Evolutionary conservation across 208 protist genomes (phyloP), one percentile per base, ranked within the genome.

Genomic region (Acanthamoeba triangularis): DNA sequence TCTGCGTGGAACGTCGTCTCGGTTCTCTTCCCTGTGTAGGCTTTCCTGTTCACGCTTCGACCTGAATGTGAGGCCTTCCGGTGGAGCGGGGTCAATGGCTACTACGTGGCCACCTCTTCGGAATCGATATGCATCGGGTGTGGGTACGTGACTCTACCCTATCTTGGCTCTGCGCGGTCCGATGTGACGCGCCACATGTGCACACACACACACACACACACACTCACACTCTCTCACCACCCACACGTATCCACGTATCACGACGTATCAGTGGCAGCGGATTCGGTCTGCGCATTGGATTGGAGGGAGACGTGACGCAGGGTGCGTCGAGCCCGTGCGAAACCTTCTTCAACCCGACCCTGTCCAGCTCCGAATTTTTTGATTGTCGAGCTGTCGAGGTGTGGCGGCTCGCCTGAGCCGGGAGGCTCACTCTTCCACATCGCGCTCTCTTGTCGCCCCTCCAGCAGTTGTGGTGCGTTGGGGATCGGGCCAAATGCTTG

Each of bases 301-400:
- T 90, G n/a, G 80, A 90, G 4, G 80, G 80, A 10, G 80, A 90
- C 80, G 80, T 90, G 20, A 90, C 80, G n/a, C 80, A 90, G 49
- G 80, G 80, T 8, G 49, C 80, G 2, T 90, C 80, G n/a, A 90
- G 52, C 49, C n/a, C 23, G 49, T 90, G 80, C 30, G 49, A 90
- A 2, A 90, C 80, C 30, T 90, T 90, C 35, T 65, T 61, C 49
- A 90, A 90, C 16, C 80, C 80, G 0, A 14, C 49, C 33, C 80
- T 90, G 5, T 49, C 80, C 80, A 63, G 80, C 52, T 30, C 44
- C 16, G 49, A 90, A 33, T 90, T 65, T 49, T 90, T 90, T 41
- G 33, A 37, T 28, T 90, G 49, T 23, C 25, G 49, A 20, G 49
- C 80, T 18, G 80, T 90, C 20, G 80, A 90, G 52, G 80, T 90